These are phyloP conservation scores for Teratosphaeria nubilosa DNA, from an alignment of 2,329 filamentous ascomycete genomes.

Conservation along the genomic window DNA sequence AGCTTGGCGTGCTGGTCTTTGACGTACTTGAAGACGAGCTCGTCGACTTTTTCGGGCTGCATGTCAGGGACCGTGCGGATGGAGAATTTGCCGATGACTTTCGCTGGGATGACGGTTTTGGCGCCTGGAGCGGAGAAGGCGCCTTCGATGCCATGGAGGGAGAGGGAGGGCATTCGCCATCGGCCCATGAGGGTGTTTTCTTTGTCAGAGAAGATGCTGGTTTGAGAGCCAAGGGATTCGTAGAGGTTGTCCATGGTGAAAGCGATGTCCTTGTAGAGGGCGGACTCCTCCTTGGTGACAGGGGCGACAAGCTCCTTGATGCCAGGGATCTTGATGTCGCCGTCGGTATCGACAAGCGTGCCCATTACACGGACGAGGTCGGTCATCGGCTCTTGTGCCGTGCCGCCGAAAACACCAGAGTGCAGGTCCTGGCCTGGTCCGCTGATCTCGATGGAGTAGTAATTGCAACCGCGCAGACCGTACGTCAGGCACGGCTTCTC, in stretches of 20 bases:
- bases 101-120: conserved; percentile 97
- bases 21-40: conserved; percentile 72
- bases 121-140: conserved; percentile 87
- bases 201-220: conserved; percentile 78
- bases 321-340: conserved; percentile 90
- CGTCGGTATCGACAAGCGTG: conserved; percentile 76
- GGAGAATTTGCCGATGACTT: conserved; percentile 96
- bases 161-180: conserved; percentile 91
- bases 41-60: conserved; percentile 84
- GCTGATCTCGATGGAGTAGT: conserved; percentile 85
- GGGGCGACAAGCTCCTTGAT: conserved; percentile 88
- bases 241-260: conserved; percentile 96
- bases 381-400: conserved; percentile 97
- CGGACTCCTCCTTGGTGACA: conserved; percentile 73
- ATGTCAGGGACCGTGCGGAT: conserved; percentile 97
- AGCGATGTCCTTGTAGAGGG: conserved; percentile 78
- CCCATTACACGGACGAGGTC: conserved; percentile 76
- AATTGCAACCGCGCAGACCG: conserved; percentile 92
- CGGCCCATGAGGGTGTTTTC: conserved; percentile 88
- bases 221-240: conserved; percentile 81
- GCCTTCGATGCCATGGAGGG: conserved; percentile 88
- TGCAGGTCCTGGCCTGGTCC: conserved; percentile 91
- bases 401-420: conserved; percentile 93
- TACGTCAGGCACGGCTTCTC: conserved; percentile 98
- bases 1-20: conserved; percentile 78